Base-by-base conservation (phyloP, 1,284 basidiomycete species). In the Trametes versicolor region DNA sequence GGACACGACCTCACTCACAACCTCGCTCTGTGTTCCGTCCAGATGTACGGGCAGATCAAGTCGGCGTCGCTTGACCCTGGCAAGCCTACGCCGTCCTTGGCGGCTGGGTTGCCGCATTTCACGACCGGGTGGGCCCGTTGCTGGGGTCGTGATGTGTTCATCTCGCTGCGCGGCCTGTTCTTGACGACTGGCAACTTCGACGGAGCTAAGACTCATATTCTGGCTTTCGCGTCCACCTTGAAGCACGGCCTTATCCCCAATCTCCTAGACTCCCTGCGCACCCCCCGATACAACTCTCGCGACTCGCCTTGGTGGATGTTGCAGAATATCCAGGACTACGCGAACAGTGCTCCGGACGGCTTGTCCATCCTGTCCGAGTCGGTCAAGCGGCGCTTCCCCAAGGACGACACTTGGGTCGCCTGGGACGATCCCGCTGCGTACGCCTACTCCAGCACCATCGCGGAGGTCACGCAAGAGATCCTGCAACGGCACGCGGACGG, bases 251-350 rank as follows among this genome's bases (percentile, higher is more conserved):
- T 98, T 69, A 96, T 98, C 70, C 97, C 97, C 1, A 98, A 98
- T 77, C 79, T 98, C 50, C 82, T 98, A 63, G 96, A 98, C 78
- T 97, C 95, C 4, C 83, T 92, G 21, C 87, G 91, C 51, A 94
- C 82, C 65, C 95, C 95, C 13, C 84, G 95, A 64, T 97, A 96
- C 76, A 97, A 97, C 74, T 97, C 94, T 10, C 90, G 95, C 51
- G 95, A 96, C 74, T 93, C 93, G 7, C 94, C 95, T 32, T 98
- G 96, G 97, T 99, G 96, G 94, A 98, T 99, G 92, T 79, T 98
- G 63, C 97, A 99, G 77, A 98, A 95, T 74, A 97, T 99, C 63
- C 97, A 99, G 75, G 96, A 99, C 78, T 99, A 98, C 77, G 90
- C 89, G 45, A 83, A 82, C 63, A 91, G 87, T 79, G 94, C 93